These are phyloP conservation scores for Torulaspora indica DNA, from an alignment of 805 yeast species.

Conservation along the genomic window DNA sequence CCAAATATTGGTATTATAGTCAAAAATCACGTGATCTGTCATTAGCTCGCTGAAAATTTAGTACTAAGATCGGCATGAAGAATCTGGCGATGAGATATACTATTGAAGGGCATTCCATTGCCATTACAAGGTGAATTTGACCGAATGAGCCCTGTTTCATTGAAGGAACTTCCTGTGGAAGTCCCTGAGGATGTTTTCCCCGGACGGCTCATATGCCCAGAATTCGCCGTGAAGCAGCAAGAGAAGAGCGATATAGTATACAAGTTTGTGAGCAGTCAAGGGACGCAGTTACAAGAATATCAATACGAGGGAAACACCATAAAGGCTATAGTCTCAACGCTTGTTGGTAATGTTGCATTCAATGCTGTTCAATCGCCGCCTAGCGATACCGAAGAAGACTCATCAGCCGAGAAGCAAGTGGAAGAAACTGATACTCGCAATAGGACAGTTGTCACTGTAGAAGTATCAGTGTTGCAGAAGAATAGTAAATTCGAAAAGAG, in stretches of 20 bases:
- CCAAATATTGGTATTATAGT: background rate
- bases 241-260: constrained; percentile 34
- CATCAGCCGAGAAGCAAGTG: constrained; percentile 9
- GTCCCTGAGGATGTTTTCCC: constrained; percentile 58
- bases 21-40: background rate
- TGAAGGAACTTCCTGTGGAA: constrained; percentile 2
- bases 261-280: constrained; percentile 58
- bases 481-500: constrained; percentile 12
- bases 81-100: background rate
- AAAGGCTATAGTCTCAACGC: constrained; percentile 50
- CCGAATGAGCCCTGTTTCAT: background rate
- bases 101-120: background rate
- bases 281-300: constrained; percentile 51
- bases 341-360: constrained; percentile 52
- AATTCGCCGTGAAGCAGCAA: constrained; percentile 37
- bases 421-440: constrained; percentile 14
- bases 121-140: background rate
- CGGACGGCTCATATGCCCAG: constrained; percentile 73
- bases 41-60: background rate
- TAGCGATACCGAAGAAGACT: constrained; percentile 14
- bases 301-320: constrained; percentile 39
- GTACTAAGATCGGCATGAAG: background rate
- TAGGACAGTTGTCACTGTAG: constrained; percentile 20
- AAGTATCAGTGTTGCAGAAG: constrained; percentile 31
- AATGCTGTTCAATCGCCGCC: constrained; percentile 19